Evolutionary conservation across 208 protist species (phyloP), one percentile per base, ranked within the genome.

Genomic region (Willaertia magna): DNA sequence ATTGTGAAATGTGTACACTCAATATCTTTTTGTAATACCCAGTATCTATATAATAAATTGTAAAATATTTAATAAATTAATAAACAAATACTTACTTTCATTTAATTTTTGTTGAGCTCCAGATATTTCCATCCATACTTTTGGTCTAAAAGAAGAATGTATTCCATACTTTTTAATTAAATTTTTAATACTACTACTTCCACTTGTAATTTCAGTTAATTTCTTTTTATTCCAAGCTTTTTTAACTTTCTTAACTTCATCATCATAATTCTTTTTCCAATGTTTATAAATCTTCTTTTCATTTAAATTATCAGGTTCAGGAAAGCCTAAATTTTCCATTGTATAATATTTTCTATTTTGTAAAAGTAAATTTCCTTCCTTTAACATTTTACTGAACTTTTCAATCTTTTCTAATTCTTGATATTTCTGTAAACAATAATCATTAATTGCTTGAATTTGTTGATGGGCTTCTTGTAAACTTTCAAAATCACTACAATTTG

Each of bases 21-120:
- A 83, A 47, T 34, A 81, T 81, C 26, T 55, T 48, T 55, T 83
- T 34, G 43, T 83, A 83, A n/a, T 83, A 83, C 20, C 78, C 78
- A 55, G 46, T 42, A n/a, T 83, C 51, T 59, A n/a, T n/a, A n/a
- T n/a, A n/a, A n/a, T n/a, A n/a, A n/a, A n/a, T n/a, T n/a, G n/a
- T n/a, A n/a, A n/a, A n/a, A n/a, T n/a, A n/a, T n/a, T n/a, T n/a
- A n/a, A n/a, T n/a, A n/a, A n/a, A n/a, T n/a, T n/a, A n/a, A n/a
- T n/a, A n/a, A 51, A 16, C 16, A 16, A 20, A 59, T 1, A 59
- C 51, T 59, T 59, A 59, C 51, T 83, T 42, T 55, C 78, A 30
- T 39, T 42, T 1, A 83, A 14, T 42, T 55, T 55, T 43, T 55
- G 18, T 26, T 42, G 18, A 55, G 78, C 78, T 83, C 78, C 78